These are phyloP conservation scores for Calocybe cyanea DNA, from an alignment of 768 basidiomycete species.

Conservation along the genomic window DNA sequence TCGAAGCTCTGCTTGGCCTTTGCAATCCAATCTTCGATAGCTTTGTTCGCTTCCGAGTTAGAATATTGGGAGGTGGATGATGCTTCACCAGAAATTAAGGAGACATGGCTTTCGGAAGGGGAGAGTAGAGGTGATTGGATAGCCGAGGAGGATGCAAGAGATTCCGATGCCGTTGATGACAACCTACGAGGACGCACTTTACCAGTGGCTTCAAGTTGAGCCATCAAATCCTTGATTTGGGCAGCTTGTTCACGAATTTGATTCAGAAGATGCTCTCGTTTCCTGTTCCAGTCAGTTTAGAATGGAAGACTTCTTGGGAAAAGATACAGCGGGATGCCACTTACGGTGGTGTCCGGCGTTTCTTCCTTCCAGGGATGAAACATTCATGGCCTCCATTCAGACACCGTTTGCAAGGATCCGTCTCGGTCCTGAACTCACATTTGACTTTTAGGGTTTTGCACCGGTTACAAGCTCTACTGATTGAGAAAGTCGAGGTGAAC, in stretches of 20 bases:
- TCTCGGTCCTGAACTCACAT: slow-evolving; percentile 72
- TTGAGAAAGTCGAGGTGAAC: slow-evolving; percentile 7
- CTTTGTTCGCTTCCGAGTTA: slow-evolving; percentile 44
- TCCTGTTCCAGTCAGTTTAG: slow-evolving; percentile 34
- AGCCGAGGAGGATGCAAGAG: slow-evolving; percentile 22
- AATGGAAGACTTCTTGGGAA: neutral
- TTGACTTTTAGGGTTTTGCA: slow-evolving; percentile 70
- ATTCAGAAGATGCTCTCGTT: slow-evolving; percentile 75
- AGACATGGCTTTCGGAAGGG: slow-evolving; percentile 28
- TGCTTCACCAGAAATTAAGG: slow-evolving; percentile 23
- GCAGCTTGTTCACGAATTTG: slow-evolving; percentile 73
- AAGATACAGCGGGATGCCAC: slow-evolving; percentile 19
- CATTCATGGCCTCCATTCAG: slow-evolving; percentile 69
- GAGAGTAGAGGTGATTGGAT: slow-evolving; percentile 36
- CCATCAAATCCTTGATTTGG: slow-evolving; percentile 70
- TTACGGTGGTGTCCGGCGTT: slow-evolving; percentile 75
- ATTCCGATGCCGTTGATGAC: slow-evolving; percentile 20
- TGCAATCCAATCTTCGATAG: slow-evolving; percentile 73
- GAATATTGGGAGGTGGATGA: slow-evolving; percentile 15
- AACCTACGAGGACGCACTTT: slow-evolving; percentile 16
- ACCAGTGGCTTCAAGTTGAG: slow-evolving; percentile 53
- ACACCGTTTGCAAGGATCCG: slow-evolving; percentile 75
- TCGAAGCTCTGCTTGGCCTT: slow-evolving; percentile 67
- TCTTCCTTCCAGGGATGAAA: slow-evolving; percentile 79
- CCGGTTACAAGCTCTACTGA: slow-evolving; percentile 59